phyloP scores from a whole-genome alignment of 768 basidiomycete genomes.

The Rhodotorula toruloides region DNA sequence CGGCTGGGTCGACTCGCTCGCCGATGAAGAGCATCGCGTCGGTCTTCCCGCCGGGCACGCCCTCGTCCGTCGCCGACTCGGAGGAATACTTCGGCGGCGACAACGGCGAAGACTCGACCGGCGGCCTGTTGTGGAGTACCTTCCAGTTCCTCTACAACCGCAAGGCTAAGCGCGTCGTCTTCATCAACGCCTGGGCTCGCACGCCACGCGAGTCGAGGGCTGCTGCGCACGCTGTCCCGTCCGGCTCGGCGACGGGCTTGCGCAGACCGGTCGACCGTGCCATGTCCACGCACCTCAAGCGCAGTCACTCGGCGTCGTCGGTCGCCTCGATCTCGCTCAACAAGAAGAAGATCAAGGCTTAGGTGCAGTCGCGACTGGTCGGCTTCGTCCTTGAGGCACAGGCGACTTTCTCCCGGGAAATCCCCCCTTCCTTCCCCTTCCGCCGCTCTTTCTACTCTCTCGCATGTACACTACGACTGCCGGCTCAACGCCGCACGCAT shows the following conservation, averaged over 20 bases:
- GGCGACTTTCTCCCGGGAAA: neutral
- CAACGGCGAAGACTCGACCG: constrained; percentile 45
- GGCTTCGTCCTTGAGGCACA: neutral
- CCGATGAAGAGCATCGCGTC: constrained; percentile 36
- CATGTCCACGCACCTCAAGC: constrained; percentile 27
- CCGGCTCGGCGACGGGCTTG: neutral
- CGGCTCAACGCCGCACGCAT: no score
- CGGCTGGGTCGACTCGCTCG: constrained; percentile 10
- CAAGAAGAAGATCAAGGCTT: constrained; percentile 26
- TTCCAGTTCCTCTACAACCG: constrained; percentile 96
- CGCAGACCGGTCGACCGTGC: constrained; percentile 6
- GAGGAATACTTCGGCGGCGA: constrained; percentile 19
- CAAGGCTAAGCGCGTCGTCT: constrained; percentile 84
- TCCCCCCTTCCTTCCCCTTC: neutral
- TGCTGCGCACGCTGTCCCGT: neutral
- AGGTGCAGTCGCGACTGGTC: neutral
- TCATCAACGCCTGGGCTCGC: constrained; percentile 85
- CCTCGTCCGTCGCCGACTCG: constrained; percentile 1
- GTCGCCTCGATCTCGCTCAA: constrained; percentile 23
- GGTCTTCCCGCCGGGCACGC: constrained; percentile 20
- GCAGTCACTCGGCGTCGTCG: constrained; percentile 28
- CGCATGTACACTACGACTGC: no score
- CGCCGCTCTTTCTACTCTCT: neutral
- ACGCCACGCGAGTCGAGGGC: constrained; percentile 41
- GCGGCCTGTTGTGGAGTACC: constrained; percentile 82